Percentiles rank a stretch among this genome's conserved stretches.
Evolutionary conservation across 2,329 filamentous ascomycete species (phyloP).

Genomic region (Diplodia corticola): DNA sequence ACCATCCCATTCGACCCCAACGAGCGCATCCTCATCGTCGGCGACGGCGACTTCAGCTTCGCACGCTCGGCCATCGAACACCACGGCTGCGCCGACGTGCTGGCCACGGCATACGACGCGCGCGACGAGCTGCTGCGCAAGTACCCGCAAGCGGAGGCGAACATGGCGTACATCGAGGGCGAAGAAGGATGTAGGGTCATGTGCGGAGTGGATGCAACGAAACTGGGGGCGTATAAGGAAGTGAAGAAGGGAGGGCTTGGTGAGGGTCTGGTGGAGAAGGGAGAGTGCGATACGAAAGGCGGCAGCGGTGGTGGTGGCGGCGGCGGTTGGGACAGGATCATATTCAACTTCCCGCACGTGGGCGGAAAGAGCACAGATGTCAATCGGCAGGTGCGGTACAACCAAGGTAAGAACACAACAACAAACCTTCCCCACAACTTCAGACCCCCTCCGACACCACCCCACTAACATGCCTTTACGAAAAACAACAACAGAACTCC

Average conservation of each 20-base stretch:
- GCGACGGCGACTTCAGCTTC: slow-evolving; percentile 81
- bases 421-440: not conserved
- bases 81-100: slow-evolving; percentile 66
- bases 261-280: not conserved
- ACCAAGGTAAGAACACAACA: slow-evolving; percentile 57
- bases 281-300: slow-evolving; percentile 19
- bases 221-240: slow-evolving; percentile 48
- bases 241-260: slow-evolving; percentile 48
- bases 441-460: not conserved
- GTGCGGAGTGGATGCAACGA: slow-evolving; percentile 51
- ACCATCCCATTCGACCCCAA: slow-evolving; percentile 67
- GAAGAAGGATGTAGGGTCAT: slow-evolving; percentile 39
- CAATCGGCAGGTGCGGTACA: slow-evolving; percentile 89
- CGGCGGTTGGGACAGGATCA: slow-evolving; percentile 69
- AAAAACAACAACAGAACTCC: slow-evolving; percentile 33
- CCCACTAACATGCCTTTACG: not conserved
- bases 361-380: slow-evolving; percentile 90
- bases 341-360: slow-evolving; percentile 98
- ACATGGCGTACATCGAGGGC: slow-evolving; percentile 56
- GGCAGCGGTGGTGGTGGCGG: slow-evolving; percentile 25
- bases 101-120: slow-evolving; percentile 68
- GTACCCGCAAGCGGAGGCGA: slow-evolving; percentile 68
- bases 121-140: slow-evolving; percentile 64
- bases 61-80: slow-evolving; percentile 65
- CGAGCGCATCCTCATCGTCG: slow-evolving; percentile 72